Conservation (phyloP, 352 stramenopile species). For the Globisporangium paddicum region DNA sequence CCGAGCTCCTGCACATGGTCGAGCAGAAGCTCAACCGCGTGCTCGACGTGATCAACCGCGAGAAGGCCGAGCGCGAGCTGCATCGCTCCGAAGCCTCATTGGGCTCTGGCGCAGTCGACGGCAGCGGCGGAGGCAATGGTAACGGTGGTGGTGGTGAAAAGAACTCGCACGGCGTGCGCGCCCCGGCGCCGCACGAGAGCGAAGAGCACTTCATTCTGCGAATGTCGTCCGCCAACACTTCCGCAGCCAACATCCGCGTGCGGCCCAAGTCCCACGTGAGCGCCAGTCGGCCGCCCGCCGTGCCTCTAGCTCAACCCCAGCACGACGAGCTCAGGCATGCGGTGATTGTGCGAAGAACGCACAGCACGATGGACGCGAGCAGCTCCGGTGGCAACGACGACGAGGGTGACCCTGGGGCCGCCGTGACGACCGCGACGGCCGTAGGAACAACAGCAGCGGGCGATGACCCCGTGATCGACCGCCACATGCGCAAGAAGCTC, state of each 20-base stretch:
- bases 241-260: constrained; percentile 69
- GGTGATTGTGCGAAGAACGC: constrained; percentile 9
- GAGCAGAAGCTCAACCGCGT: constrained; percentile 83
- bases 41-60: constrained; percentile 78
- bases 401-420: constrained; percentile 6
- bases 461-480: constrained; percentile 71
- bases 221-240: constrained; percentile 69
- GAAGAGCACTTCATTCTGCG: constrained; percentile 82
- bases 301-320: constrained; percentile 13
- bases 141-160: constrained; percentile 16
- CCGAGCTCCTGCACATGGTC: constrained; percentile 70
- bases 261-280: constrained; percentile 52
- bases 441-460: constrained; percentile 6
- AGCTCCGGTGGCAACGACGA: constrained; percentile 27
- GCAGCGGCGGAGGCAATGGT: constrained; percentile 15
- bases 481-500: constrained; percentile 79
- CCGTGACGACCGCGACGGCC: neutral
- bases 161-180: constrained; percentile 39
- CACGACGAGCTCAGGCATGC: constrained; percentile 22
- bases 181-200: constrained; percentile 60
- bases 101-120: neutral
- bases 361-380: constrained; percentile 12
- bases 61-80: constrained; percentile 76
- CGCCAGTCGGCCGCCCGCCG: constrained; percentile 17
- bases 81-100: constrained; percentile 58